Conservation (phyloP, 2,329 filamentous ascomycete species). For the Xylaria sp. region DNA sequence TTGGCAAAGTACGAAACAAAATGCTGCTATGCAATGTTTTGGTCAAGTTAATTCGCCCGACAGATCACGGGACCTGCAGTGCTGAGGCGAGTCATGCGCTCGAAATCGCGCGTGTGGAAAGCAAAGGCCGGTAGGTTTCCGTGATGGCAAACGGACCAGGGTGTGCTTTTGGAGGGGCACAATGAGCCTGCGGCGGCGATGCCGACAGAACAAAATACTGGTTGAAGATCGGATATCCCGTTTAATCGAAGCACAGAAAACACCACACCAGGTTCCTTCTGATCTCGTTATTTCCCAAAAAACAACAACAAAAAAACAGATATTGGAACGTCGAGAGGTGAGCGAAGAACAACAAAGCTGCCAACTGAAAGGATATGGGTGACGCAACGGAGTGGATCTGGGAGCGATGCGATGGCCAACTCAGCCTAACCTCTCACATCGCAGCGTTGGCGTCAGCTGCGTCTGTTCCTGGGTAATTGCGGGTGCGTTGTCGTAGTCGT, state of each 20-base stretch:
- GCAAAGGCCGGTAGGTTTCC: neutral
- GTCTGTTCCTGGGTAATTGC: too few species aligned
- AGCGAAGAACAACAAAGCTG: neutral
- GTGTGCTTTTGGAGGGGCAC: neutral
- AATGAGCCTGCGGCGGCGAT: conserved; percentile 11
- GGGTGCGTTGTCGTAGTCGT: neutral
- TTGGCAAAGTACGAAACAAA: conserved; percentile 19
- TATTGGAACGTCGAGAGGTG: neutral
- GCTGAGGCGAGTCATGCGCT: conserved; percentile 19
- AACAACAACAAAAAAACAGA: neutral
- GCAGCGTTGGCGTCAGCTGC: neutral
- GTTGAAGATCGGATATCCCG: neutral
- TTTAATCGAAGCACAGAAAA: neutral
- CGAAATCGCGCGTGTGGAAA: conserved; percentile 2
- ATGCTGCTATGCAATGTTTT: conserved; percentile 12
- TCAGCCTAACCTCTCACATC: neutral
- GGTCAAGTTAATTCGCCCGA: neutral
- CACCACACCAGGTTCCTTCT: neutral
- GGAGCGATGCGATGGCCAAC: neutral
- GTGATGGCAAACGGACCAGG: conserved; percentile 5
- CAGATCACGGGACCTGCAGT: conserved; percentile 10
- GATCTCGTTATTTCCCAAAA: neutral
- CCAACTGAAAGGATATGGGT: neutral
- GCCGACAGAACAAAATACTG: conserved; percentile 3
- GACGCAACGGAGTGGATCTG: neutral